A percentile compares a stretch with the other conserved stretches of the same genome.
phyloP scores from a whole-genome alignment of 2,329 filamentous ascomycete genomes.

The Apiospora marii region DNA sequence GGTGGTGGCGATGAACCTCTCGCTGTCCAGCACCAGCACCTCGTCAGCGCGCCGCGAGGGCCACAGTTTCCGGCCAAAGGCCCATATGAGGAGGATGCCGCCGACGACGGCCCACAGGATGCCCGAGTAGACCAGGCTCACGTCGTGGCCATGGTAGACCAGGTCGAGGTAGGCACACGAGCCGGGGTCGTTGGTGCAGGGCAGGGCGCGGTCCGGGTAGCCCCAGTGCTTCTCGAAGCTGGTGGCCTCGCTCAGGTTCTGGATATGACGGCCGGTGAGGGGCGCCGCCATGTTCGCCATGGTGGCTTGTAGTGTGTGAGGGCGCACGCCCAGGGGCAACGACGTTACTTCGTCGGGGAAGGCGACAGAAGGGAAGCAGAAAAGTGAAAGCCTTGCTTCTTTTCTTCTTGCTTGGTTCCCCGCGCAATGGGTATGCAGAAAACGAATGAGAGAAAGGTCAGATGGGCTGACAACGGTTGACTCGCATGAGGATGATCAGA shows the following conservation, averaged over 20 bases:
- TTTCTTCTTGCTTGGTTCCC: not conserved
- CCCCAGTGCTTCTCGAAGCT: slow-evolving; percentile 61
- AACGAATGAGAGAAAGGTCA: slow-evolving; percentile 6
- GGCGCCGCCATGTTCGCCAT: slow-evolving; percentile 35
- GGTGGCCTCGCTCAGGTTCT: slow-evolving; percentile 50
- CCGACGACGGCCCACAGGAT: slow-evolving; percentile 58
- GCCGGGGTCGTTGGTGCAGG: slow-evolving; percentile 64
- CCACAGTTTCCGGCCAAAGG: slow-evolving; percentile 41
- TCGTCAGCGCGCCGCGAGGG: slow-evolving; percentile 36
- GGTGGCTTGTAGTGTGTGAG: not conserved
- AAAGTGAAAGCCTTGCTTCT: not conserved
- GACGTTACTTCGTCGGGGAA: not conserved
- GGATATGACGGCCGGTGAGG: slow-evolving; percentile 49
- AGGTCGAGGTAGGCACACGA: slow-evolving; percentile 65
- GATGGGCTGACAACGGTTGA: slow-evolving; percentile 2
- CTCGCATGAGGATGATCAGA: slow-evolving; percentile 18
- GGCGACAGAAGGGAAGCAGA: not conserved
- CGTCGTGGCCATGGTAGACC: slow-evolving; percentile 58
- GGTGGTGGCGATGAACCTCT: slow-evolving; percentile 29
- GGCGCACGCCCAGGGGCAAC: not conserved
- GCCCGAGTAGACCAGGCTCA: slow-evolving; percentile 58
- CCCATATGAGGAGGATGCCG: slow-evolving; percentile 54
- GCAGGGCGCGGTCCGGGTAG: slow-evolving; percentile 59
- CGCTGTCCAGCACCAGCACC: slow-evolving; percentile 32
- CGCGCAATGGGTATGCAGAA: not conserved